phyloP scores from a whole-genome alignment of 371 early-diverging fungal genomes.

The Paraphysoderma sedebokerense region DNA sequence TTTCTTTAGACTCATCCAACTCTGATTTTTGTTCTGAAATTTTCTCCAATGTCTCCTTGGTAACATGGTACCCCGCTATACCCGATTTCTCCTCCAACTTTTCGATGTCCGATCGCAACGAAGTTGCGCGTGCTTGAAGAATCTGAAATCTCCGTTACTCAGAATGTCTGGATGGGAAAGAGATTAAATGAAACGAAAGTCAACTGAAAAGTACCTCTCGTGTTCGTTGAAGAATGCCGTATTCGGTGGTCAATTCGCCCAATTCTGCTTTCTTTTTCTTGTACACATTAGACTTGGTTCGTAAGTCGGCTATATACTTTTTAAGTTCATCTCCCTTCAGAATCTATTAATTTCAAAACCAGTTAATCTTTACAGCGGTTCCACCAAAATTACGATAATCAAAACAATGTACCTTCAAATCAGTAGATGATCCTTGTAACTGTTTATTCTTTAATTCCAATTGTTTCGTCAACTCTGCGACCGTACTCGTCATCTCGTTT shows the following conservation, averaged over 20 bases:
- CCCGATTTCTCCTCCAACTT: slow-evolving; percentile 20
- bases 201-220: slow-evolving; percentile 26
- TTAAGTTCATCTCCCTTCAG: slow-evolving; percentile 38
- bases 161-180: too few relatives aligned
- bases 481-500: slow-evolving; percentile 3
- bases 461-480: background rate
- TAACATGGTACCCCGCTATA: slow-evolving; percentile 18
- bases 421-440: too few relatives aligned
- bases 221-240: slow-evolving; percentile 26
- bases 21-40: slow-evolving; percentile 26
- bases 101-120: too few relatives aligned
- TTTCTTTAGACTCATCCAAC: slow-evolving; percentile 25
- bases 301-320: slow-evolving; percentile 27
- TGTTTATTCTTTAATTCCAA: too few relatives aligned
- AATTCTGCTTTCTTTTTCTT: slow-evolving; percentile 28
- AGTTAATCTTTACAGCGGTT: too few relatives aligned
- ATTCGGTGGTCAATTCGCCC: slow-evolving; percentile 20
- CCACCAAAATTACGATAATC: too few relatives aligned
- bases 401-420: too few relatives aligned
- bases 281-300: slow-evolving; percentile 28
- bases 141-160: too few relatives aligned
- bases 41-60: slow-evolving; percentile 23
- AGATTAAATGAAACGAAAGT: too few relatives aligned
- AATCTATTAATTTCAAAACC: too few relatives aligned
- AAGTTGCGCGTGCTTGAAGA: too few relatives aligned